A percentile compares a stretch with the other conserved stretches of the same genome.
phyloP scores from a whole-genome alignment of 2,329 filamentous ascomycete genomes.

The Hypocreales sp. region DNA sequence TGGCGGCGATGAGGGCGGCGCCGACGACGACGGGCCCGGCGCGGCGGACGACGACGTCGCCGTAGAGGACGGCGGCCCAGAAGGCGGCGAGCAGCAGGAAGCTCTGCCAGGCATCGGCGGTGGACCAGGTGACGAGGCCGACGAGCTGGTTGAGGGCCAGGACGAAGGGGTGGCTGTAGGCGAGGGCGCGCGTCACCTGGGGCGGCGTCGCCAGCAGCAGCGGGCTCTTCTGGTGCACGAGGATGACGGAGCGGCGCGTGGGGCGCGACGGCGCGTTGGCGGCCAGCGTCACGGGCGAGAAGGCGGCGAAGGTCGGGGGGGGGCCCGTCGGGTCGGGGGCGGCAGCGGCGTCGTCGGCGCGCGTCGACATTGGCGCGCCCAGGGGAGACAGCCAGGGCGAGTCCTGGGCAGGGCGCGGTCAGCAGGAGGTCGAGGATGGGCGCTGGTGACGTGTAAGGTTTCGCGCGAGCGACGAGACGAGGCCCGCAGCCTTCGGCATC shows the following conservation, averaged over 20 bases:
- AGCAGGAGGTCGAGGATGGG: constrained; percentile 1
- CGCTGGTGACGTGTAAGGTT: too few species aligned
- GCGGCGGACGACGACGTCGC: constrained; percentile 65
- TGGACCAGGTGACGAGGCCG: constrained; percentile 86
- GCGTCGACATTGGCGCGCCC: constrained; percentile 21
- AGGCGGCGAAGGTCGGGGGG: constrained; percentile 69
- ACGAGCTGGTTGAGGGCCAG: constrained; percentile 74
- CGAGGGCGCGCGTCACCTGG: constrained; percentile 82
- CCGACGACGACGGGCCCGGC: constrained; percentile 77
- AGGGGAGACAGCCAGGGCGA: constrained; percentile 36
- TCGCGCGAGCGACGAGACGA: too few species aligned
- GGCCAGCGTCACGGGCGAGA: constrained; percentile 70
- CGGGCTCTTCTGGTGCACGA: constrained; percentile 94
- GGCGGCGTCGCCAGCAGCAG: constrained; percentile 85
- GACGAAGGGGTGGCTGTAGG: constrained; percentile 91
- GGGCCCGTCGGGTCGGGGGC: constrained; percentile 19
- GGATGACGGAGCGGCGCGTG: constrained; percentile 69
- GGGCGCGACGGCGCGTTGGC: constrained; percentile 44
- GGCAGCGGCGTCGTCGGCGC: constrained; percentile 20
- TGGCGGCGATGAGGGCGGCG: constrained; percentile 64
- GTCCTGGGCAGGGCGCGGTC: constrained; percentile 14
- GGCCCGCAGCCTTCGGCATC: too few species aligned
- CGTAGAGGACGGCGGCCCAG: constrained; percentile 78
- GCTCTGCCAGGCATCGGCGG: constrained; percentile 89
- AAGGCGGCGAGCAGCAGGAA: constrained; percentile 76